Evolutionary conservation across 1,139 yeast genomes (phyloP), one percentile per base, ranked within the genome.

Genomic region (Magnusiomyces sp.): DNA sequence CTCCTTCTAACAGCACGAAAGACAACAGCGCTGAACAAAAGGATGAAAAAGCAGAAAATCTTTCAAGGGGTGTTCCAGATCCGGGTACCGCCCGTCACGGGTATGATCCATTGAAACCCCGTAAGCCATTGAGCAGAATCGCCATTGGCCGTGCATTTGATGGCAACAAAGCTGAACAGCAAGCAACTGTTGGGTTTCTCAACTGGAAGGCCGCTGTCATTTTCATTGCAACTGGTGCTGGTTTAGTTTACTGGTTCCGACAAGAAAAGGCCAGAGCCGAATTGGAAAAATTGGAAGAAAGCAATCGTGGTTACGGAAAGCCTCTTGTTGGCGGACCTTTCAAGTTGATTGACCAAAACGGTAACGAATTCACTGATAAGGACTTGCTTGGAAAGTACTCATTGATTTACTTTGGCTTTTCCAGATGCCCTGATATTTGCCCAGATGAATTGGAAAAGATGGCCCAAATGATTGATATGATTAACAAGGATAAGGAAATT

Each of bases 351-450:
- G 96, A 89, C 62, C 76, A 78, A 40, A 70, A 89, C 47, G 89
- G 90, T 40, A 70, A 82, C 23, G 69, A 67, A 17, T 92, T 90
- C 65, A 86, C 97, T 1, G 80, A 88, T 32, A 73, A 85, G 53
- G 78, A 90, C 60, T 72, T 92, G 62, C 70, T 77, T 56, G 94
- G 92, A 44, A 81, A 79, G 65, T 92, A 87, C 66, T 78, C 89
- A 11, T 72, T 92, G 49, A 66, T 92, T 16, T 92, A 92, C 68
- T 92, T 92, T 69, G 98, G 98, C 0, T 92, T 92, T 71, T 85
- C 95, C 4, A 90, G 89, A 69, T 92, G 98, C 69, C 98, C 98
- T 6, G 98, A 92, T 67, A 89, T 92, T 48, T 92, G 98, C 67
- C 98, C 98, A 9, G 97, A 92, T 64, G 98, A 92, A 67, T 76